phyloP scores from a whole-genome alignment of 768 basidiomycete genomes.

The Naematelia aurantialba region DNA sequence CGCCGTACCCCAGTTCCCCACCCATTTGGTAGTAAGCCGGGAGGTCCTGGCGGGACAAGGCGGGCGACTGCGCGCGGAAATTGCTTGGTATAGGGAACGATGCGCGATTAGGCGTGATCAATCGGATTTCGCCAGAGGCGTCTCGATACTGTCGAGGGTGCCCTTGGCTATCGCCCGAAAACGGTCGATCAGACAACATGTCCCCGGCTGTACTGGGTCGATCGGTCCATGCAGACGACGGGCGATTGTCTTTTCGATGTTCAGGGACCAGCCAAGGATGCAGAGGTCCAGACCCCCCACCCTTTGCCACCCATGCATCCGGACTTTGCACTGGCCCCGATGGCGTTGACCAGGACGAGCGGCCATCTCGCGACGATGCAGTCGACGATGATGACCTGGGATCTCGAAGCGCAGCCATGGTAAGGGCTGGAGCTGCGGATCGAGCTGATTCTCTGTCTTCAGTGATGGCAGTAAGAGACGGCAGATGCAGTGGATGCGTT shows the following conservation, averaged over 20 bases:
- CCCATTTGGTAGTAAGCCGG: background rate
- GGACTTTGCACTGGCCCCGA: background rate
- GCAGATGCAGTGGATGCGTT: conserved; percentile 2
- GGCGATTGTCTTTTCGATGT: background rate
- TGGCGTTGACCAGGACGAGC: background rate
- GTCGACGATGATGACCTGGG: background rate
- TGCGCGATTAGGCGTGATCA: background rate
- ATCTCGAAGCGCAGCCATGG: background rate
- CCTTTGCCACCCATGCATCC: background rate
- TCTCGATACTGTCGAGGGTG: background rate
- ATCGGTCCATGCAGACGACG: background rate
- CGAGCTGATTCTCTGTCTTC: conserved; percentile 10
- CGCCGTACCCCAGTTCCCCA: background rate
- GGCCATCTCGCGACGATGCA: background rate
- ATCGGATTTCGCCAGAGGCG: background rate
- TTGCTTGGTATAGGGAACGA: background rate
- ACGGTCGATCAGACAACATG: background rate
- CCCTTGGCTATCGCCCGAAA: background rate
- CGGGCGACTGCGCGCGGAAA: background rate
- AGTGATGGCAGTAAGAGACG: conserved; percentile 10
- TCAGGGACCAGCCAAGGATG: background rate
- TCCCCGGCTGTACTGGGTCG: background rate
- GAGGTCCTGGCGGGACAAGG: background rate
- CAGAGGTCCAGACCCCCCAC: background rate
- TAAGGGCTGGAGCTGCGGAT: background rate